These are phyloP conservation scores for Blastocystis sp. DNA, from an alignment of 352 stramenopile species.

Conservation along the genomic window DNA sequence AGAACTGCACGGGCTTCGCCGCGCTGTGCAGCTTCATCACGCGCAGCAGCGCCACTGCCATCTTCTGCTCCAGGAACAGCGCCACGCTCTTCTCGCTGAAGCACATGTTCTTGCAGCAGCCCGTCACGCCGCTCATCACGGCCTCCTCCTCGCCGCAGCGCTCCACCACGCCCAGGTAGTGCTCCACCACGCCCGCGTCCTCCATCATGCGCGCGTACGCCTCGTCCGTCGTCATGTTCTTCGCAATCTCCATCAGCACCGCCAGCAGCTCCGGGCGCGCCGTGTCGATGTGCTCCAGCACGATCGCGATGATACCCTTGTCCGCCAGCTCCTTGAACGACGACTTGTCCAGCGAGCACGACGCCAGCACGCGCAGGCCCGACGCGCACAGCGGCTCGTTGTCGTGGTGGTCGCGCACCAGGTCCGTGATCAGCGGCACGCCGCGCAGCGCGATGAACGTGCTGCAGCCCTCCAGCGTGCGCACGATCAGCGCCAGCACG, in stretches of 20 bases:
- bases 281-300: conserved; percentile 63
- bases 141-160: conserved; percentile 45
- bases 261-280: conserved; percentile 48
- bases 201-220: conserved; percentile 60
- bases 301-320: conserved; percentile 56
- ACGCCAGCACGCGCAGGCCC: conserved; percentile 62
- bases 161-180: conserved; percentile 21
- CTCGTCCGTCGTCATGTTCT: conserved; percentile 61
- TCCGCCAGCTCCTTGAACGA: conserved; percentile 63
- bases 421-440: conserved; percentile 52
- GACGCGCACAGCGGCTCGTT: conserved; percentile 62
- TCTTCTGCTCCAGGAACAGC: conserved; percentile 37
- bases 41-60: conserved; percentile 33
- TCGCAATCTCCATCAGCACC: conserved; percentile 62
- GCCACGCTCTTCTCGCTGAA: conserved; percentile 12
- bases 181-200: conserved; percentile 38
- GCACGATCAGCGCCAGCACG: conserved; percentile 62
- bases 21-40: conserved; percentile 33
- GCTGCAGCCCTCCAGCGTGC: conserved; percentile 51
- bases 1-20: conserved; percentile 33
- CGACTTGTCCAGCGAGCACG: conserved; percentile 67
- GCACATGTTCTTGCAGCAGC: conserved; percentile 58
- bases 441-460: conserved; percentile 66
- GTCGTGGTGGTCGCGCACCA: conserved; percentile 55
- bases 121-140: conserved; percentile 57